Evolutionary conservation across 192 early-diverging fungal species (phyloP), one percentile per base, ranked within the genome.

Genomic region (Backusella liffmaniae): DNA sequence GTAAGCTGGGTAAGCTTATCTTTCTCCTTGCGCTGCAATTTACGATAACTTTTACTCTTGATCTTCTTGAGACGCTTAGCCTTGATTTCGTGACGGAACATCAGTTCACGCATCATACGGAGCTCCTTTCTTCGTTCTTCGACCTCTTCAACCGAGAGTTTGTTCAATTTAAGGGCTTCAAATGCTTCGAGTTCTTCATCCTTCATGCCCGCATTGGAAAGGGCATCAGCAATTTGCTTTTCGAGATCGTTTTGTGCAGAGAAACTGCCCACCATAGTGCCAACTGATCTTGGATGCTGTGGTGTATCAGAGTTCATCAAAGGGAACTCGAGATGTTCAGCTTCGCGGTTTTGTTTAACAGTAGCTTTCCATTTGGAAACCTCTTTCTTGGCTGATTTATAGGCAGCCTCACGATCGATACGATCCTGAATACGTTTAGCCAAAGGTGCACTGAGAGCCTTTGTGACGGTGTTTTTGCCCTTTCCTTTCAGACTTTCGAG

Each of bases 31-130:
- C 94, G 95, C 70, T 90, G 86, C 36, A 99, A 92, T 73, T 95
- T 93, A 35, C 93, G 91, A 77, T 96, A 99, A 4, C 94, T 84
- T 84, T 98, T 98, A 86, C 94, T 96, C 86, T 99, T 99, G 82
- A 99, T 99, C 85, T 99, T 99, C 67, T 95, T 92, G 42, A 94
- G 86, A 65, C 96, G 91, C 82, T 96, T 97, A 66, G 92, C 90
- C 74, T 96, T 96, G 44, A 92, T 88, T 80, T 99, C 97, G 56
- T 94, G 88, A 37, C 95, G 94, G 86, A 97, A 97, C 91, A 97
- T 90, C 59, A 98, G 84, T 44, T 95, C 93, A 26, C 97, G 92
- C 95, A 97, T 96, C 86, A 91, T 88, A 23, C 91, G 92, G 41
- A 97, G 86, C 68, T 99, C 94, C 0, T 86, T 84, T 36, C 92